A percentile compares a stretch with the other conserved stretches of the same genome.
phyloP scores from a whole-genome alignment of 2,329 filamentous ascomycete genomes.

The Colletotrichum liaoningense region DNA sequence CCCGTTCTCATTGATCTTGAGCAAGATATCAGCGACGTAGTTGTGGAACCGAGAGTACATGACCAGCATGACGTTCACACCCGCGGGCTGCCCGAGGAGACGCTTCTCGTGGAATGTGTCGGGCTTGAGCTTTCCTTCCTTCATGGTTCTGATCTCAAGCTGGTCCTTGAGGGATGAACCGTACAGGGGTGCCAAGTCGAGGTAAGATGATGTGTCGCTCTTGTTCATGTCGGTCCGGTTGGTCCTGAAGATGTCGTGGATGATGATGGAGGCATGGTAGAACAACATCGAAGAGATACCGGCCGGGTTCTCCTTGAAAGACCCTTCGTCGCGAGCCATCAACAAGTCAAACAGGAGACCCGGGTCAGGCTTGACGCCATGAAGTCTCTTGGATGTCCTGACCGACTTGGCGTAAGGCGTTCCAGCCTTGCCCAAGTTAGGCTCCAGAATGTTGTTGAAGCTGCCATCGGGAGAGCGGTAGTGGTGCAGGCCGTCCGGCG shows the following conservation, averaged over 20 bases:
- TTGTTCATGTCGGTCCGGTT: constrained; percentile 71
- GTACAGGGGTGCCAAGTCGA: constrained; percentile 80
- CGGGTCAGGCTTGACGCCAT: constrained; percentile 72
- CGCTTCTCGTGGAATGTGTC: constrained; percentile 80
- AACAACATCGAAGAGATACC: constrained; percentile 82
- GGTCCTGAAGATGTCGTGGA: constrained; percentile 50
- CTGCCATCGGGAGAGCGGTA: constrained; percentile 52
- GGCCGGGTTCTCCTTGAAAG: constrained; percentile 74
- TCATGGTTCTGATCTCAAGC: constrained; percentile 69
- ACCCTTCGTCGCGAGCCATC: constrained; percentile 63
- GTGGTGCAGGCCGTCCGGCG: constrained; percentile 49
- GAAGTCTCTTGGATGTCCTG: constrained; percentile 65
- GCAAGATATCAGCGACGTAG: constrained; percentile 81
- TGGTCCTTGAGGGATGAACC: constrained; percentile 75
- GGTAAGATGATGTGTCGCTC: constrained; percentile 78
- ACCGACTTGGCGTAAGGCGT: constrained; percentile 78
- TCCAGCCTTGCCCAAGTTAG: constrained; percentile 72
- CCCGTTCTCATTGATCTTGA: constrained; percentile 84
- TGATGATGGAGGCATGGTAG: constrained; percentile 77
- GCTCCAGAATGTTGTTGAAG: constrained; percentile 69
- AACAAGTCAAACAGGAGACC: constrained; percentile 73
- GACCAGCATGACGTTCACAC: constrained; percentile 73
- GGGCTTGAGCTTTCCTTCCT: constrained; percentile 76
- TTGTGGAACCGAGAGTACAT: constrained; percentile 93
- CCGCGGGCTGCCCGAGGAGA: constrained; percentile 77